Evolutionary conservation across 2,329 filamentous ascomycete species (phyloP).

Genomic region (Aaosphaeria pasadenensis): DNA sequence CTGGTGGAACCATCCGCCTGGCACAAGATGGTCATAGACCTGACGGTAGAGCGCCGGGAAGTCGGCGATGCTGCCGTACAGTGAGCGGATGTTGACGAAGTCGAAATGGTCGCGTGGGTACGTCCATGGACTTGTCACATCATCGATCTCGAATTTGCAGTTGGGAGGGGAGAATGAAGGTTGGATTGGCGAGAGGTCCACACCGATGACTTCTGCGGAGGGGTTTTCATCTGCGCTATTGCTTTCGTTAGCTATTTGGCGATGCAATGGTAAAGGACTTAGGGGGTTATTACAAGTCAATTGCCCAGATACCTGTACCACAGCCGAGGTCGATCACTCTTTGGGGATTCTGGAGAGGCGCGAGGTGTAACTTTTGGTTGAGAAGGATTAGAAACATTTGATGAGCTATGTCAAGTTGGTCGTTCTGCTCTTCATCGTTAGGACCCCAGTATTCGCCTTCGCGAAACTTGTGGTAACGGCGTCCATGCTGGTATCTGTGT

Average conservation of each 20-base stretch:
- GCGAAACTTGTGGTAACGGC: conserved; percentile 26
- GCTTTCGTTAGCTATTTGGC: conserved; percentile 4
- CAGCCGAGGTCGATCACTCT: conserved; percentile 17
- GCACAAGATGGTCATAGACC: conserved; percentile 15
- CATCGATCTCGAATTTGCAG: conserved; percentile 46
- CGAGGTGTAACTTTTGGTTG: conserved; percentile 18
- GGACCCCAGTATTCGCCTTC: conserved; percentile 24
- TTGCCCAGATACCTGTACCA: conserved; percentile 26
- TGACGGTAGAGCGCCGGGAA: conserved; percentile 38
- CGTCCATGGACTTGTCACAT: conserved; percentile 40
- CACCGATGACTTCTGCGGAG: conserved; percentile 34
- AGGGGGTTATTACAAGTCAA: conserved; percentile 2
- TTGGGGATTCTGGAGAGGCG: conserved; percentile 24
- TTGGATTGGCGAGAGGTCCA: conserved; percentile 48
- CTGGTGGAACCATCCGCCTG: conserved; percentile 30
- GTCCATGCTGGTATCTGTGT: conserved; percentile 26
- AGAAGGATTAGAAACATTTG: conserved; percentile 24
- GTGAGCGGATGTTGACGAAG: conserved; percentile 43
- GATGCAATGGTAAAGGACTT: conserved; percentile 3
- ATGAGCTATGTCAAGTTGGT: conserved; percentile 40
- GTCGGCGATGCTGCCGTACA: conserved; percentile 43
- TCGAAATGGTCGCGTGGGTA: conserved; percentile 28
- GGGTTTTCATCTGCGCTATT: conserved; percentile 42
- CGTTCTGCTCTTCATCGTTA: conserved; percentile 37
- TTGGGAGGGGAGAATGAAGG: conserved; percentile 45